Evolutionary conservation across 2,329 filamentous ascomycete species (phyloP), one percentile per base, ranked within the genome.

Genomic region (Triangularia verruculosa): DNA sequence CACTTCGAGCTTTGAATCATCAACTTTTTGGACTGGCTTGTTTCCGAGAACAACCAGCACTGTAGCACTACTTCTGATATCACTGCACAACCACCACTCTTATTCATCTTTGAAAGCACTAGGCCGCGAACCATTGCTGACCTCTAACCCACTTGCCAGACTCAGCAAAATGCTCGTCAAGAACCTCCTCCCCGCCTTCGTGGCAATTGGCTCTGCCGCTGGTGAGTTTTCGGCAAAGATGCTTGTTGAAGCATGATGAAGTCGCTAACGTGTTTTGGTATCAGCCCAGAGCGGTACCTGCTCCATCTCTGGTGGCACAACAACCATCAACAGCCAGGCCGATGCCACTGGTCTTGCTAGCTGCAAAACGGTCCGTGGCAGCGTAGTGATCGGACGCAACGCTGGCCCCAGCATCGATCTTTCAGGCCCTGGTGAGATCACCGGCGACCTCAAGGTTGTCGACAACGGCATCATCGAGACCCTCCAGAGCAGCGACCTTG

Each of bases 281-380:
- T 11, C 43, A 75, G 77, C 78, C 69, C 68, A 76, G 62, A 73
- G 72, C 53, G 77, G 57, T 11, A 65, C 61, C 47, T 71, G 69
- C 73, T 66, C 67, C 15, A 61, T 65, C 7, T 54, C 55, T 43
- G 61, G 56, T 59, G 53, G 59, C 59, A 79, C 79, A 17, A 77
- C 79, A 66, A 87, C 85, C 69, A 82, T 92, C 79, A 82, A 83
- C 76, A 88, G 84, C 77, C 83, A 80, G 61, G 84, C 86, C 70
- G 83, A 91, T 73, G 87, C 85, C 63, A 82, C 81, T 17, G 75
- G 74, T 57, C 79, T 94, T 65, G 76, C 83, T 61, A 72, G 74
- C 67, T 97, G 93, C 84, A 74, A 78, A n/a, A 89, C 85, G 62
- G 83, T 91, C 74, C 78, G 84, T 59, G 92, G 90, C 72, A 83